Evolutionary conservation across 2,329 filamentous ascomycete genomes (phyloP), one percentile per base, ranked within the genome.

Genomic region (Atkinsonella hypoxylon): DNA sequence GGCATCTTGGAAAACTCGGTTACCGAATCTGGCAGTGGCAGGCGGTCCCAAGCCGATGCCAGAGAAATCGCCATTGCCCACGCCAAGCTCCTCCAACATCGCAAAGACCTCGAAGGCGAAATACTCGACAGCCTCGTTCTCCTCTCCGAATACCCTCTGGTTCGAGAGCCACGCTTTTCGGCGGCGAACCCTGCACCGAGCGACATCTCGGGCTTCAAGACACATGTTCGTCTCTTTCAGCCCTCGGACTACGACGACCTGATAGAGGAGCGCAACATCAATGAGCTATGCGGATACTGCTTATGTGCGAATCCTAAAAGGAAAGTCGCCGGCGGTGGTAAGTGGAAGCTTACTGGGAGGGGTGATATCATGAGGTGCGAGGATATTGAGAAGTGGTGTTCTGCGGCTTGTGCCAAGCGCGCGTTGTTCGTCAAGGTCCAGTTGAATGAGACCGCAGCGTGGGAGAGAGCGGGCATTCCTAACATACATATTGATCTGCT

Each of bases 401-500:
- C 83, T 0, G 75, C 83, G 50, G 75, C 75, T 39, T 98, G 93
- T 68, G 87, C 87, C 2, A 79, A 81, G 56, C 77, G 87, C 46
- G 89, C 87, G 2, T 73, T 95, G 57, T 95, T 89, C 66, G 76
- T 97, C 58, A 87, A 89, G 61, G 86, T 94, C 22, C 93, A 98
- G 72, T 77, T 97, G 39, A 84, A 79, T 56, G 86, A 93, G 62
- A 83, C 85, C 55, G 88, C 89, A 0, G 87, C 87, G 0, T 95
- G 90, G 89, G 81, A 93, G 66, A 76, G 90, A 48, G 78, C 77
- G 5, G 81, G 78, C 3, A 75, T 76, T 31, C 70, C 70, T 1
- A 72, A 75, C 18, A 74, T 78, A 40, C 64, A 72, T 42, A 78
- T 89, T 54, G 75, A 84, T 36, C 61, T 89, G 36, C 65, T 85